phyloP scores from a whole-genome alignment of 1,284 basidiomycete species.

The Cutaneotrichosporon sp. region DNA sequence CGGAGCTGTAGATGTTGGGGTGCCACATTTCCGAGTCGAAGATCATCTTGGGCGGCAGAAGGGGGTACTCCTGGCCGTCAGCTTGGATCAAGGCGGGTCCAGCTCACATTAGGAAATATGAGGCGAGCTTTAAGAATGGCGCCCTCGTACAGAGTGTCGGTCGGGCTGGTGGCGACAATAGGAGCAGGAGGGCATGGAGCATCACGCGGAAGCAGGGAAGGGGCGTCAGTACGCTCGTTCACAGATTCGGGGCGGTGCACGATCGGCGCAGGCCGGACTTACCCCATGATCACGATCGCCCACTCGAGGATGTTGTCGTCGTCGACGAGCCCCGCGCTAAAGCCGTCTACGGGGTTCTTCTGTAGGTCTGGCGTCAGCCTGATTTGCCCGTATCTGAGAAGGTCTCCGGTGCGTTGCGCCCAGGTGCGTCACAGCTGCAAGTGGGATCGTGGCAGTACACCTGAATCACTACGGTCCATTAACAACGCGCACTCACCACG shows the following conservation, averaged over 20 bases:
- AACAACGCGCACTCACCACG: slow-evolving; percentile 40
- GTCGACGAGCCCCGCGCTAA: slow-evolving; percentile 89
- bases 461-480: too few species aligned
- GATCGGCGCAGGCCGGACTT: slow-evolving; percentile 32
- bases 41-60: slow-evolving; percentile 90
- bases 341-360: slow-evolving; percentile 84
- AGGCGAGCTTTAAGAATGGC: slow-evolving; percentile 85
- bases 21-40: slow-evolving; percentile 99
- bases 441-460: too few species aligned
- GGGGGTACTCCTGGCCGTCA: slow-evolving; percentile 64
- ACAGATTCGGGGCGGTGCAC: neutral
- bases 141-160: slow-evolving; percentile 88
- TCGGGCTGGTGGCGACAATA: slow-evolving; percentile 56
- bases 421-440: too few species aligned
- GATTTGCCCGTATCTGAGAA: too few species aligned
- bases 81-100: neutral
- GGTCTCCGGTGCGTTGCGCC: too few species aligned
- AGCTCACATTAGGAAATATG: slow-evolving; percentile 63
- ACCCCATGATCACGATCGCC: slow-evolving; percentile 88
- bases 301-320: slow-evolving; percentile 90
- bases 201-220: neutral
- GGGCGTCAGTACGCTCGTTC: neutral
- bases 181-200: slow-evolving; percentile 13
- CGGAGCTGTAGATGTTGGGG: slow-evolving; percentile 91
- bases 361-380: slow-evolving; percentile 66